Evolutionary conservation across 108 stramenopile genomes (phyloP), one percentile per base, ranked within the genome.

Genomic region (Stephanodiscus triporus): DNA sequence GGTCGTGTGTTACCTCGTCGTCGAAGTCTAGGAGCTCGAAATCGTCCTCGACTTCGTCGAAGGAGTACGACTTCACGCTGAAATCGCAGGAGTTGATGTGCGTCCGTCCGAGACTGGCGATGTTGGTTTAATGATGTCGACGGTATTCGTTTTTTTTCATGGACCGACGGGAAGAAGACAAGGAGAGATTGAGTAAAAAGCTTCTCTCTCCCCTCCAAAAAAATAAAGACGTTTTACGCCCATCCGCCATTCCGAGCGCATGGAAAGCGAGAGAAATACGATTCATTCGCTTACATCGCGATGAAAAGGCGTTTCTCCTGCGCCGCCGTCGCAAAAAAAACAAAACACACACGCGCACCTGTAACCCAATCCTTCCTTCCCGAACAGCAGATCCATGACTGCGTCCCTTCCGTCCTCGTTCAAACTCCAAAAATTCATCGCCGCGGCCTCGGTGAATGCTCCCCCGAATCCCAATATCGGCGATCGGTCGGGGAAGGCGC

Each of bases 11-110:
- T 26, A 92, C 89, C 3, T 75, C 73, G 23, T 58, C 78, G 67
- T 92, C 91, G 74, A 98, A 98, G 58, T 93, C 67, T 27, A 84
- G n/a, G 60, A 98, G 80, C 11, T 82, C 74, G 70, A 94, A 97
- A 77, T 98, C 97, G 13, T 86, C 97, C 19, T 86, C 86, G 49
- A 86, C 83, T 30, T 94, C 88, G 68, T 94, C 97, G 80, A 94
- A 97, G 57, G 71, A 79, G 72, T 98, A 98, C 37, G 89, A 85
- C 38, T 86, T 69, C 60, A 96, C 78, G 49, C 89, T 85, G 80
- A 98, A 98, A 82, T 98, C 97, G 77, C 97, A 98, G n/a, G 94
- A 95, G 74, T 95, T 95, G 43, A 98, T 97, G 67, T 88, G 97
- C 37, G 97, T 90, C 51, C 97, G 81, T 5, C 97, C 97, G 14